Percentiles rank a stretch among this genome's conserved stretches.
Conservation (phyloP, 2,329 filamentous ascomycete genomes). For the Sphaerulina musiva region DNA sequence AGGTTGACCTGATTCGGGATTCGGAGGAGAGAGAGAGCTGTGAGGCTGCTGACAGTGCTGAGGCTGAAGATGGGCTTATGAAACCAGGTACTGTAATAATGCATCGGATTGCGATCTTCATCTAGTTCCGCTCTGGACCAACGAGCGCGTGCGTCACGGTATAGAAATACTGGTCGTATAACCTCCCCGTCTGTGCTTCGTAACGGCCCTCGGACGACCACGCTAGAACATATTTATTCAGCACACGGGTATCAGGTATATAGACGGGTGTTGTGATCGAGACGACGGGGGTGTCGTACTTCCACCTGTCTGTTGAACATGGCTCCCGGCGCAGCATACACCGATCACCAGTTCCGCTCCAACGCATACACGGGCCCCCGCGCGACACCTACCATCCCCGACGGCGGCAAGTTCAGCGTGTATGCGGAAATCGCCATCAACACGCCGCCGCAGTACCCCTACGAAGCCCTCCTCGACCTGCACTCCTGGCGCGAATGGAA, state of each 20-base stretch:
- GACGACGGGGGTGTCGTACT: no score
- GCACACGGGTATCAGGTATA: no score
- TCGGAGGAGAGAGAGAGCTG: no score
- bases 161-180: neutral
- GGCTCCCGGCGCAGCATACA: slow-evolving; percentile 15
- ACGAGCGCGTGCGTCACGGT: neutral
- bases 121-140: neutral
- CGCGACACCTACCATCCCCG: slow-evolving; percentile 27
- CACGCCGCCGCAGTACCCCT: slow-evolving; percentile 40
- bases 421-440: slow-evolving; percentile 35
- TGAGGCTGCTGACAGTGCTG: no score
- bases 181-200: neutral
- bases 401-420: slow-evolving; percentile 31
- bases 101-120: neutral
- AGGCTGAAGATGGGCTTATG: no score
- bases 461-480: slow-evolving; percentile 40
- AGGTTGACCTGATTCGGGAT: no score
- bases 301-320: neutral
- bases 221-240: no score
- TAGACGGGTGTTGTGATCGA: no score
- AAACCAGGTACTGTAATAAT: neutral
- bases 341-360: slow-evolving; percentile 28
- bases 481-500: slow-evolving; percentile 46
- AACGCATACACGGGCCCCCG: slow-evolving; percentile 25
- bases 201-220: neutral